Evolutionary conservation across 2,329 filamentous ascomycete species (phyloP).

Genomic region (Fusarium veterinarium): DNA sequence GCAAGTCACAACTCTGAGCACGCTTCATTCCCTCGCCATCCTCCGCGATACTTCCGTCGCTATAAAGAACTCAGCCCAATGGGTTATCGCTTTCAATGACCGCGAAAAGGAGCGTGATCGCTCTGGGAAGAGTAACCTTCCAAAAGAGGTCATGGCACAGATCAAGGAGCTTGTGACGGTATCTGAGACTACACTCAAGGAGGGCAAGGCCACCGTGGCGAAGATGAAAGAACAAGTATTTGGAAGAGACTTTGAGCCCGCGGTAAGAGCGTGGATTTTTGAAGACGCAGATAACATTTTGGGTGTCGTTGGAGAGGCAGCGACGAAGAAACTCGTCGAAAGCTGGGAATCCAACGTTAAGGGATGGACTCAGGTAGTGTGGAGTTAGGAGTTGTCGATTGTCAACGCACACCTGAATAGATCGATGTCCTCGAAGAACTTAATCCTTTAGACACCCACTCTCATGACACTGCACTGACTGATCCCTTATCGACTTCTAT

Average conservation of each 20-base stretch:
- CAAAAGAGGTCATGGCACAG: constrained; percentile 51
- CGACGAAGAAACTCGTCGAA: constrained; percentile 45
- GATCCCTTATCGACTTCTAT: too few species aligned
- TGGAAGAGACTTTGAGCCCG: constrained; percentile 42
- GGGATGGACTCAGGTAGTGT: constrained; percentile 51
- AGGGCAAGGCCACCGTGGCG: constrained; percentile 48
- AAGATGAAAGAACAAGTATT: constrained; percentile 47
- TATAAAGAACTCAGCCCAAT: constrained; percentile 46
- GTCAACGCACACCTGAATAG: background rate
- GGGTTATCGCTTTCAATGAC: constrained; percentile 53
- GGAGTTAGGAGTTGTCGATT: constrained; percentile 40
- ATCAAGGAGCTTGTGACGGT: constrained; percentile 49
- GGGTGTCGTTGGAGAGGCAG: constrained; percentile 43
- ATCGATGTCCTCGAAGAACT: background rate
- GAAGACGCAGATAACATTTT: constrained; percentile 37
- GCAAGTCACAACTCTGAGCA: constrained; percentile 45
- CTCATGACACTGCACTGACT: background rate
- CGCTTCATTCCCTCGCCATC: constrained; percentile 52
- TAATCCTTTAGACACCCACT: too few species aligned
- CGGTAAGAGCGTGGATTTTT: constrained; percentile 47
- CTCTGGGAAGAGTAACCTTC: constrained; percentile 53
- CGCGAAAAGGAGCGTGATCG: constrained; percentile 54
- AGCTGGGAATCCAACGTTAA: constrained; percentile 51
- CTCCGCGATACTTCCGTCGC: constrained; percentile 54
- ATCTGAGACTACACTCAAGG: constrained; percentile 47